These are phyloP conservation scores for Yamadazyma paraphyllophila DNA, from an alignment of 805 yeast genomes.

Conservation along the genomic window DNA sequence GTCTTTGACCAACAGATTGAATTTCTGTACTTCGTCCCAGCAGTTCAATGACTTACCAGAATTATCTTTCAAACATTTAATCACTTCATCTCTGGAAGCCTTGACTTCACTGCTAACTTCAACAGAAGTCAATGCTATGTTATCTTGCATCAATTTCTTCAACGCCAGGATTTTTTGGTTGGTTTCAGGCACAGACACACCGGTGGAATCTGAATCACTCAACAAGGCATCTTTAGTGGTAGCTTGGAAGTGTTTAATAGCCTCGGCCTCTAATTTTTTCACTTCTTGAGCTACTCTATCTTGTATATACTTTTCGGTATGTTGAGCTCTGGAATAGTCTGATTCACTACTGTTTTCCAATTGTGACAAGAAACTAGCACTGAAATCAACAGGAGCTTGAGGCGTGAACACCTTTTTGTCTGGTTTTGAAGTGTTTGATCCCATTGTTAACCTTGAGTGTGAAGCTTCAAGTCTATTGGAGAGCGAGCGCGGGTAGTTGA, in stretches of 20 bases:
- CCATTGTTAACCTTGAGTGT: slow-evolving; percentile 39
- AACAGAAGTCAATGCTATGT: slow-evolving; percentile 30
- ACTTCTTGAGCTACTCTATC: slow-evolving; percentile 61
- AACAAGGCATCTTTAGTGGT: slow-evolving; percentile 43
- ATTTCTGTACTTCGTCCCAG: slow-evolving; percentile 74
- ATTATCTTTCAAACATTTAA: slow-evolving; percentile 60
- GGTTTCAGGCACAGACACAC: slow-evolving; percentile 26
- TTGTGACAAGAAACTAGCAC: slow-evolving; percentile 60
- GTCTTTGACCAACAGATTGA: slow-evolving; percentile 56
- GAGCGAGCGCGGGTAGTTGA: neutral
- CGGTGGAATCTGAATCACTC: slow-evolving; percentile 25
- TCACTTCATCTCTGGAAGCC: slow-evolving; percentile 49
- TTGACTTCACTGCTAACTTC: slow-evolving; percentile 39
- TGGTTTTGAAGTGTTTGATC: slow-evolving; percentile 58
- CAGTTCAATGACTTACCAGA: slow-evolving; percentile 70
- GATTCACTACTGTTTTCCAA: slow-evolving; percentile 63
- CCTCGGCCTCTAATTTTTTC: slow-evolving; percentile 50
- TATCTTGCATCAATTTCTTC: slow-evolving; percentile 33
- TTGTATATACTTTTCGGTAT: slow-evolving; percentile 63
- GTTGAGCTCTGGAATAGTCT: slow-evolving; percentile 68
- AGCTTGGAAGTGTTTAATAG: slow-evolving; percentile 50
- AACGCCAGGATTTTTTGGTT: slow-evolving; percentile 43
- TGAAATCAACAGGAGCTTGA: slow-evolving; percentile 63
- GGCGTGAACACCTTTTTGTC: slow-evolving; percentile 68
- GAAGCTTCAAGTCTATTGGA: slow-evolving; percentile 4